Evolutionary conservation across 1,284 basidiomycete genomes (phyloP).

Genomic region (Earliella scabrosa): DNA sequence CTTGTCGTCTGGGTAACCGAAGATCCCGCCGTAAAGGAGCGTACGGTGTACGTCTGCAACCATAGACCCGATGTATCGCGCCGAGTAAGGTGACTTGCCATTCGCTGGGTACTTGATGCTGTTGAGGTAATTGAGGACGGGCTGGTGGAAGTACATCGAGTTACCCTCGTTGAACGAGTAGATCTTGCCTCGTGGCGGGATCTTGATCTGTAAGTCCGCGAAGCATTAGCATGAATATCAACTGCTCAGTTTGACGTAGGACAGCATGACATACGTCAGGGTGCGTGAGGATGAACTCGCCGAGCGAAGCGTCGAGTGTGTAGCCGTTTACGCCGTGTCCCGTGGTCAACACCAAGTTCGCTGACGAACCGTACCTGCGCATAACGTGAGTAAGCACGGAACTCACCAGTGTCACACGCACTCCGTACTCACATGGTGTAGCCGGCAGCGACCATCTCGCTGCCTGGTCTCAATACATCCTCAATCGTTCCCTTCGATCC

Average conservation of each 20-base stretch:
- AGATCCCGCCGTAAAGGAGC: slow-evolving; percentile 97
- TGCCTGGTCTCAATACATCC: slow-evolving; percentile 94
- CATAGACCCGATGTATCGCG: slow-evolving; percentile 99
- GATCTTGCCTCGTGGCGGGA: slow-evolving; percentile 96
- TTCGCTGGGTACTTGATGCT: slow-evolving; percentile 90
- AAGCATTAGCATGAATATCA: slow-evolving; percentile 14
- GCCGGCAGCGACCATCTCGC: slow-evolving; percentile 97
- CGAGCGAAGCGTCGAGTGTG: slow-evolving; percentile 94
- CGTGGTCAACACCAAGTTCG: slow-evolving; percentile 95
- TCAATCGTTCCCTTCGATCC: slow-evolving; percentile 80
- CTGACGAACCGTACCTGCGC: slow-evolving; percentile 97
- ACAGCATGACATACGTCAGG: slow-evolving; percentile 74
- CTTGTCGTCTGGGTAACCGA: slow-evolving; percentile 98
- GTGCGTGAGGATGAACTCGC: slow-evolving; percentile 99
- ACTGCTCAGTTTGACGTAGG: neutral
- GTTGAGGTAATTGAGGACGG: slow-evolving; percentile 88
- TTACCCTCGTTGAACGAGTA: slow-evolving; percentile 99
- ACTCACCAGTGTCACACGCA: slow-evolving; percentile 10
- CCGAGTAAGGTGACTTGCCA: slow-evolving; percentile 85
- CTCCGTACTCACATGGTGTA: slow-evolving; percentile 81
- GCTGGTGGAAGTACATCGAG: slow-evolving; percentile 91
- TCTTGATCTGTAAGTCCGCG: slow-evolving; percentile 68
- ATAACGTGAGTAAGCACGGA: slow-evolving; percentile 1
- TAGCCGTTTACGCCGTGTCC: slow-evolving; percentile 98
- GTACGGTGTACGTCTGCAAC: slow-evolving; percentile 98